phyloP scores from a whole-genome alignment of 2,329 filamentous ascomycete genomes.

The Pyrenophora teres region DNA sequence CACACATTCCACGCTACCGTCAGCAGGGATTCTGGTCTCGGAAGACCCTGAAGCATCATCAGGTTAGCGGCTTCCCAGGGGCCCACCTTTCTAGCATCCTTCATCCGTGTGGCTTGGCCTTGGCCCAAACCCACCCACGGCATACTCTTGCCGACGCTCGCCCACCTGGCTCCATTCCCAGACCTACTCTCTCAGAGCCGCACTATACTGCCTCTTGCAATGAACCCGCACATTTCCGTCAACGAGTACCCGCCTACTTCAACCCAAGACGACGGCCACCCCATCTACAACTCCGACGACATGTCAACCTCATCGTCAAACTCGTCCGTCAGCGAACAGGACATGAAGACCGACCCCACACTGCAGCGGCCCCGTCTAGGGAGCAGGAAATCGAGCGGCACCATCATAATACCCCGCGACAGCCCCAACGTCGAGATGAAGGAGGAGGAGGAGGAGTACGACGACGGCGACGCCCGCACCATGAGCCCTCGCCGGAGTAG shows the following conservation, averaged over 20 bases:
- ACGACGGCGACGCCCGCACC: constrained; percentile 84
- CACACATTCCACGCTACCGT: constrained; percentile 12
- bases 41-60: constrained; percentile 15
- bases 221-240: constrained; percentile 25
- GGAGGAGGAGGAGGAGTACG: constrained; percentile 75
- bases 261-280: constrained; percentile 28
- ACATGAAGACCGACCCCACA: constrained; percentile 50
- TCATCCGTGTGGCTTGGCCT: constrained; percentile 23
- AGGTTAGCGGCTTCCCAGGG: constrained; percentile 7
- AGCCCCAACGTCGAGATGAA: constrained; percentile 73
- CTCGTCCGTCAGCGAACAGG: constrained; percentile 50
- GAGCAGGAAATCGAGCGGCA: constrained; percentile 78
- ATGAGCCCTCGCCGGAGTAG: constrained; percentile 94
- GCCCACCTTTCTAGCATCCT: constrained; percentile 27
- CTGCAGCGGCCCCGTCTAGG: constrained; percentile 68
- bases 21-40: constrained; percentile 17
- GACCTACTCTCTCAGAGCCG: constrained; percentile 22
- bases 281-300: constrained; percentile 39
- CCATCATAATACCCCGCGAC: constrained; percentile 80
- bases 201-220: constrained; percentile 24
- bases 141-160: constrained; percentile 27
- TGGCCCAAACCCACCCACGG: constrained; percentile 21
- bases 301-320: constrained; percentile 51
- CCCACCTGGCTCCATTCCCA: constrained; percentile 18
- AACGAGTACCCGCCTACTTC: constrained; percentile 34